phyloP scores from a whole-genome alignment of 1,284 basidiomycete species.

The Lentinula novae-zelandiae region DNA sequence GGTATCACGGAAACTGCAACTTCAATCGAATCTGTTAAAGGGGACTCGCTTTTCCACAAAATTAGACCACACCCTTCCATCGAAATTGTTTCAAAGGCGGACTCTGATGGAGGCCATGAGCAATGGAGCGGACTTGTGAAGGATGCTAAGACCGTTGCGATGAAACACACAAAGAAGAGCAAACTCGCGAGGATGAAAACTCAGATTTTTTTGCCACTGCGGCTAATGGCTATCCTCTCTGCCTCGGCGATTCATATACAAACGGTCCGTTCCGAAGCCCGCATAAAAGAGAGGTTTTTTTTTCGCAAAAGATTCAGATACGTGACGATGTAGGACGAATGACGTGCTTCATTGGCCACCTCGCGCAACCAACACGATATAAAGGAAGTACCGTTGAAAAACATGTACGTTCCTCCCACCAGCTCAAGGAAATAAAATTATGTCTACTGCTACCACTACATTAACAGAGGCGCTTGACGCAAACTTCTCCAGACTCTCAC shows the following conservation, averaged over 20 bases:
- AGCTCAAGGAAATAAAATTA: background rate
- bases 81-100: too few relatives aligned
- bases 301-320: background rate
- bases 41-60: too few relatives aligned
- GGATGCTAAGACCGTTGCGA: too few relatives aligned
- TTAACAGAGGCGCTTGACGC: background rate
- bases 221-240: too few relatives aligned
- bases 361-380: background rate
- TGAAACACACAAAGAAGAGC: too few relatives aligned
- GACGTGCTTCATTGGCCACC: background rate
- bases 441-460: conserved; percentile 6
- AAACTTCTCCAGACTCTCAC: background rate
- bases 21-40: too few relatives aligned
- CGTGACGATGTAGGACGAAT: background rate
- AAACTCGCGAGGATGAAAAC: too few relatives aligned
- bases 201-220: too few relatives aligned
- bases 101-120: too few relatives aligned
- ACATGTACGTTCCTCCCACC: background rate
- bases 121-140: too few relatives aligned
- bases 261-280: background rate
- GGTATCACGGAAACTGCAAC: too few relatives aligned
- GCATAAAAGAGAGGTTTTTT: background rate
- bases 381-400: background rate
- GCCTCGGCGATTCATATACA: background rate
- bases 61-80: too few relatives aligned